Evolutionary conservation across 306 rosid genomes (phyloP).

Genomic region (Rosa persica): DNA sequence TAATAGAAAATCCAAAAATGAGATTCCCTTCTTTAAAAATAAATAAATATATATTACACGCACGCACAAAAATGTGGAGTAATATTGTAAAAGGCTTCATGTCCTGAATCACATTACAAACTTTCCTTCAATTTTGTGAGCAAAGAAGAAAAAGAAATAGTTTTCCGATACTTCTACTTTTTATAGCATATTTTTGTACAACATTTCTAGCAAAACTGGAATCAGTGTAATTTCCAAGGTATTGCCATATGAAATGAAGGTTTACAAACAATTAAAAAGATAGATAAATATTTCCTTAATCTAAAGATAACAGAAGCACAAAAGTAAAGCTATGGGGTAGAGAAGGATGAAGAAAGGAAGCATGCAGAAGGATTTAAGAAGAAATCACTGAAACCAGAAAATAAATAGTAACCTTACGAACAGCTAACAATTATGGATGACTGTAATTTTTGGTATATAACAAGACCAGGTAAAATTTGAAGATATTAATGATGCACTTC

Average conservation of each 20-base stretch:
- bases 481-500: neutral
- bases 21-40: too few relatives aligned
- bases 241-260: neutral
- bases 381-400: neutral
- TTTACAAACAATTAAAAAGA: neutral
- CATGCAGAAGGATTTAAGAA: conserved; percentile 4
- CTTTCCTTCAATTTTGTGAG: neutral
- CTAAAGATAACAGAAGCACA: neutral
- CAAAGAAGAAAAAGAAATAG: neutral
- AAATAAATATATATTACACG: neutral
- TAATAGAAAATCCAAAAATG: too few relatives aligned
- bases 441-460: neutral
- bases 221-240: neutral
- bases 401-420: neutral
- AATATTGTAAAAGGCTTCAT: neutral
- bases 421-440: neutral
- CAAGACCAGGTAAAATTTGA: neutral
- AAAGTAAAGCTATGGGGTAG: neutral
- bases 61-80: neutral
- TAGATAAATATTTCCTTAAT: neutral
- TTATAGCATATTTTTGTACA: neutral
- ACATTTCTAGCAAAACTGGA: neutral
- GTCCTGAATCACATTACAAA: neutral
- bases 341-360: neutral
- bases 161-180: neutral